phyloP scores from a whole-genome alignment of 2,329 filamentous ascomycete species.

The Stromatinia cepivora region DNA sequence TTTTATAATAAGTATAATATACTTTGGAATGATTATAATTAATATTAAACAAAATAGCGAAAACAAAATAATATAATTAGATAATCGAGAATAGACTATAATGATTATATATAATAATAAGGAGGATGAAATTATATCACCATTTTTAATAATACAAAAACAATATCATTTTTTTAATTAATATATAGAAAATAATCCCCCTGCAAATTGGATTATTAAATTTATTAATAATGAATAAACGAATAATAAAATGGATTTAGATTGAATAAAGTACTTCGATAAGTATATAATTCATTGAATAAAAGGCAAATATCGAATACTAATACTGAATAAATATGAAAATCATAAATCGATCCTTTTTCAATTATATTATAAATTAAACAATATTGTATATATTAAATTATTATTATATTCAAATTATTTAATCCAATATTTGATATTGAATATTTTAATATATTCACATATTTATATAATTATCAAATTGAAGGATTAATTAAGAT shows the following conservation, averaged over 20 bases:
- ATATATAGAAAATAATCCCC: not conserved
- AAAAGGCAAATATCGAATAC: constrained; percentile 3
- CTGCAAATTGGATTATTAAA: not conserved
- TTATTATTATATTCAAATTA: constrained; percentile 9
- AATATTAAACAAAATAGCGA: too few relatives aligned
- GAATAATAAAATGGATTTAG: not conserved
- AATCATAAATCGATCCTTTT: not conserved
- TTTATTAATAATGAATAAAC: constrained; percentile 13
- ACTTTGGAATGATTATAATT: too few relatives aligned
- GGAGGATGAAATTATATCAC: not conserved
- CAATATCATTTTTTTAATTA: not conserved
- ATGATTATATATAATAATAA: constrained; percentile 4
- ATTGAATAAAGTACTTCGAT: not conserved
- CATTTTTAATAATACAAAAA: constrained; percentile 10
- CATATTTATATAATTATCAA: too few relatives aligned
- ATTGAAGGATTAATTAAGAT: too few relatives aligned
- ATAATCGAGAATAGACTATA: constrained; percentile 20
- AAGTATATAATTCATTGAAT: constrained; percentile 1
- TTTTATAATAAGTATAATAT: too few relatives aligned
- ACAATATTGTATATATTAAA: constrained; percentile 12
- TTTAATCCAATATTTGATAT: constrained; percentile 3
- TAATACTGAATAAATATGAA: constrained; percentile 12
- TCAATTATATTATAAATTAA: not conserved
- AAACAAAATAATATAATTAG: constrained; percentile 11
- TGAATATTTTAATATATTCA: too few relatives aligned